Base-by-base conservation (phyloP, 179 eudicot genomes). In the Corrigiola litoralis region DNA sequence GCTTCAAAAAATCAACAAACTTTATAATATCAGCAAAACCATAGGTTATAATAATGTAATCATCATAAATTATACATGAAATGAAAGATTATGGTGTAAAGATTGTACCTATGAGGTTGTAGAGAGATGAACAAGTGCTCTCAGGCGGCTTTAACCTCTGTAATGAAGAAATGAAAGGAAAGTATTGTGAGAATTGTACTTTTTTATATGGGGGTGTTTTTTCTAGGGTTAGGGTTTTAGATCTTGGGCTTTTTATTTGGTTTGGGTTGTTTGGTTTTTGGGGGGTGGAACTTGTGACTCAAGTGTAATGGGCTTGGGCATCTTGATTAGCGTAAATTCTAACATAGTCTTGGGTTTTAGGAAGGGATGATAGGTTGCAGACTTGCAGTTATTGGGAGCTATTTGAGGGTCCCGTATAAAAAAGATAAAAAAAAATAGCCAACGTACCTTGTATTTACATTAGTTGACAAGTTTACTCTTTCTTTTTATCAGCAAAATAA, bases 171-270 rank as follows among this genome's bases (percentile, higher is more conserved):
- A 11, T 0, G 0, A 41, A 13, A 20, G 14, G 18, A 16, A 23
- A 27, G 28, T 16, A 0, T 1, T 27, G 23, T 2, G 12, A n/a
- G n/a, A n/a, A n/a, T n/a, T n/a, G n/a, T n/a, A n/a, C n/a, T n/a
- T 0, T 31, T 65, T 47, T 72, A 65, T 72, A 58, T 29, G 45
- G 18, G 29, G 14, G 45, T 2, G 5, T 55, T 20, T 5, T 16
- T 44, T 1, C 24, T 57, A 49, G 66, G 61, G 66, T 58, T 65
- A 72, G 75, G 75, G 70, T 72, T 72, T 72, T 72, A 65, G 34
- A 6, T 29, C 0, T 21, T 58, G 75, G 65, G 61, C 66, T 38
- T 65, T 64, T 57, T 12, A 0, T 21, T 58, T 25, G 8, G 32
- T 18, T 41, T 57, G 11, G 16, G n/a, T 31, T 11, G n/a, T 52